These are phyloP conservation scores for Mortierella claussenii DNA, from an alignment of 192 early-diverging fungal species.

Conservation along the genomic window DNA sequence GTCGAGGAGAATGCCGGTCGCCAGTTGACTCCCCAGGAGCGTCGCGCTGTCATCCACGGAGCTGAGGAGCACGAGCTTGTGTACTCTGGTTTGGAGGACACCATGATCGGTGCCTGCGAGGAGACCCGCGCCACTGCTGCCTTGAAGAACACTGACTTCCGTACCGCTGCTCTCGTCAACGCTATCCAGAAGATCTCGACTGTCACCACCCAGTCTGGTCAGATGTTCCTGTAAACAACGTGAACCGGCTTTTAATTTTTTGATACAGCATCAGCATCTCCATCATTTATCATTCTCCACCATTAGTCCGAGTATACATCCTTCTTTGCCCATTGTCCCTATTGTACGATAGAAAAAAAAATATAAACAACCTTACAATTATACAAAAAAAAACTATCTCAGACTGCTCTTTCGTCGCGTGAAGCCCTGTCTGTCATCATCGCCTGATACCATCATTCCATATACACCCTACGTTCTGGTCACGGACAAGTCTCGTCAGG, in stretches of 20 bases:
- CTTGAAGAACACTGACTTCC: conserved; percentile 74
- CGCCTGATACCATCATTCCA: too few species aligned
- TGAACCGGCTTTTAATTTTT: too few species aligned
- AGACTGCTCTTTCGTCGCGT: too few species aligned
- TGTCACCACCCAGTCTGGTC: conserved; percentile 78
- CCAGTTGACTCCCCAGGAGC: conserved; percentile 75
- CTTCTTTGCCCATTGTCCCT: conserved; percentile 12
- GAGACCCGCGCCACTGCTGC: conserved; percentile 80
- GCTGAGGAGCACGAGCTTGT: conserved; percentile 88
- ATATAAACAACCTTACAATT: too few species aligned
- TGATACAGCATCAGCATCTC: too few species aligned
- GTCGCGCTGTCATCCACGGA: conserved; percentile 80
- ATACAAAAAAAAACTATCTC: too few species aligned
- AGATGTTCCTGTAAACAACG: conserved; percentile 70
- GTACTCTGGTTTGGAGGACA: conserved; percentile 88
- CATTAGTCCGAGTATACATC: background rate
- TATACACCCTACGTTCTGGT: too few species aligned
- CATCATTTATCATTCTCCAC: background rate
- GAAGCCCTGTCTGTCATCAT: too few species aligned
- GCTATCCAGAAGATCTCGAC: conserved; percentile 87
- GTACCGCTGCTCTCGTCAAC: conserved; percentile 82
- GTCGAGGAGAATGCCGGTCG: conserved; percentile 86
- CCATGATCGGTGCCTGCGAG: conserved; percentile 82
- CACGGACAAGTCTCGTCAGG: too few species aligned
- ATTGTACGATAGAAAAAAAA: conserved; percentile 23